Conservation (phyloP, 805 yeast species). For the Barnettozyma pratensis region DNA sequence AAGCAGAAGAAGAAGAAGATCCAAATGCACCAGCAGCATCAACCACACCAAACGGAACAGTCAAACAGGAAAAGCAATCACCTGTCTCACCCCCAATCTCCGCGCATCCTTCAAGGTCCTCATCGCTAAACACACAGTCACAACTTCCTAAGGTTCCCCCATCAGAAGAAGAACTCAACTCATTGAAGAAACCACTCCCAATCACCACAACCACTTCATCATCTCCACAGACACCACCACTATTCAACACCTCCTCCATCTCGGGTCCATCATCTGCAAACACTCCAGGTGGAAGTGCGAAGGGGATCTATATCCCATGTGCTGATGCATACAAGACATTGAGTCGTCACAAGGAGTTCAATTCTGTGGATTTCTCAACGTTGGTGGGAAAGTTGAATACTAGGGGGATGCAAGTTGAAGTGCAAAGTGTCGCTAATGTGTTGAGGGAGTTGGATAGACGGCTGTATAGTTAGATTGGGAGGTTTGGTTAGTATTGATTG, state of each 20-base stretch:
- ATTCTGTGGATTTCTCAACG: conserved; percentile 65
- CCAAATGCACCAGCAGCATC: conserved; percentile 1
- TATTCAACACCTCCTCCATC: background rate
- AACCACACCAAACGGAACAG: background rate
- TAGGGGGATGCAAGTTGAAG: conserved; percentile 86
- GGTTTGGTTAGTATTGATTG: background rate
- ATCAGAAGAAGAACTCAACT: conserved; percentile 23
- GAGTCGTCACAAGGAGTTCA: conserved; percentile 74
- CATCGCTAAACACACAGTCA: conserved; percentile 16
- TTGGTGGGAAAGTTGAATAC: conserved; percentile 73
- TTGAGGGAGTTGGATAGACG: conserved; percentile 71
- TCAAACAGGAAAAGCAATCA: conserved; percentile 15
- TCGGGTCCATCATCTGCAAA: background rate
- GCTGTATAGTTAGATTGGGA: conserved; percentile 14
- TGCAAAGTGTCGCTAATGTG: conserved; percentile 83
- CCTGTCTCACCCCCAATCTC: conserved; percentile 27
- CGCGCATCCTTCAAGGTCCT: conserved; percentile 23
- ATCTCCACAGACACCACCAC: conserved; percentile 8
- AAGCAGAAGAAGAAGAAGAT: conserved; percentile 18
- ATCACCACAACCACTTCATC: conserved; percentile 1
- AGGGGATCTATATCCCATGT: conserved; percentile 70
- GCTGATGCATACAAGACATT: conserved; percentile 87
- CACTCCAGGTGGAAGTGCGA: conserved; percentile 10
- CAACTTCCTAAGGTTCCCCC: background rate
- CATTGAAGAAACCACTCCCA: conserved; percentile 11